A percentile compares a stretch with the other conserved stretches of the same genome.
Evolutionary conservation across 352 stramenopile species (phyloP).

Genomic region (Globisporangium spinosum): DNA sequence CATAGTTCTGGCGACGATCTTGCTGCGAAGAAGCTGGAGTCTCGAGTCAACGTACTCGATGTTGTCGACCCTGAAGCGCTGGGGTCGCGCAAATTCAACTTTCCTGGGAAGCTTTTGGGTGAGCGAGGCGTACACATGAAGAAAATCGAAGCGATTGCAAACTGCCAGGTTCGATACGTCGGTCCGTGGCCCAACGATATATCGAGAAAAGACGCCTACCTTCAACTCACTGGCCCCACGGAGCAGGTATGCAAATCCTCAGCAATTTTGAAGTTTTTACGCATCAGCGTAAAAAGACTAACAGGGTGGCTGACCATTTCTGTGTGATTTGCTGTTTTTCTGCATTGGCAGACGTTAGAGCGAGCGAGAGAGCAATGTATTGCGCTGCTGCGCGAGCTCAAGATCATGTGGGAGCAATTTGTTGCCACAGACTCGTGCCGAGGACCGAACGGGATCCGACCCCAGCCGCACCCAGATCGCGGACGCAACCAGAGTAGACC

Average conservation of each 20-base stretch:
- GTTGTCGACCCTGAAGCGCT: conserved; percentile 36
- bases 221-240: conserved; percentile 17
- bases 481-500: conserved; percentile 12
- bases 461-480: conserved; percentile 6
- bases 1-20: conserved; percentile 7
- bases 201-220: conserved; percentile 10
- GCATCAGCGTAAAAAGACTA: background rate
- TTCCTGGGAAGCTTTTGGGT: conserved; percentile 53
- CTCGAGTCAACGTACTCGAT: conserved; percentile 29
- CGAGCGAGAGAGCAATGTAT: conserved; percentile 19
- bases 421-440: conserved; percentile 4
- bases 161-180: conserved; percentile 23
- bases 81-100: conserved; percentile 57
- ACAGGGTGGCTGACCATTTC: background rate
- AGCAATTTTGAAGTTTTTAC: background rate
- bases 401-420: conserved; percentile 25
- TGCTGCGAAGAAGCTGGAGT: conserved; percentile 14
- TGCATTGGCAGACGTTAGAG: conserved; percentile 14
- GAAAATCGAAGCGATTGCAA: conserved; percentile 43
- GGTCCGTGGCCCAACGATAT: conserved; percentile 16
- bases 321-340: background rate
- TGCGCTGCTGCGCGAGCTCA: conserved; percentile 16
- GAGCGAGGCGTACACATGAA: conserved; percentile 66
- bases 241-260: conserved; percentile 12
- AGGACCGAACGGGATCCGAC: background rate